Evolutionary conservation across 208 protist genomes (phyloP).

Genomic region (Trichomonas tenax): DNA sequence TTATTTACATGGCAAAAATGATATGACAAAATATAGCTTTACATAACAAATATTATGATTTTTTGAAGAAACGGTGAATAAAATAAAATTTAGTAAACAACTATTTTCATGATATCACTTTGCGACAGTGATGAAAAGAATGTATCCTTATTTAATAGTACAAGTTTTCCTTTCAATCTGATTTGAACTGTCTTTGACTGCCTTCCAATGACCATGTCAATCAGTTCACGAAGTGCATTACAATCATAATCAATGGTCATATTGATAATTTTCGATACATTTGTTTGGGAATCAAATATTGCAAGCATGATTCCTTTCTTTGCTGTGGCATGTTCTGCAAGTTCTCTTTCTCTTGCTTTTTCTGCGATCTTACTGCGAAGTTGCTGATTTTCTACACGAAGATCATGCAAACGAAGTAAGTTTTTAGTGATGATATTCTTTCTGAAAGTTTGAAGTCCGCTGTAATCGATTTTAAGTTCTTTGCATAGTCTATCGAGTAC

Average conservation of each 20-base stretch:
- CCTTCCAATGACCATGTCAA: background rate
- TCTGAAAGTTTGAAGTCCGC: background rate
- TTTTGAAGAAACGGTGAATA: too few relatives aligned
- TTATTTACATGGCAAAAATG: too few relatives aligned
- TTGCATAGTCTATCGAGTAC: background rate
- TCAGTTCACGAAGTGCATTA: background rate
- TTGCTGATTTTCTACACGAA: background rate
- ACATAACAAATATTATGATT: too few relatives aligned
- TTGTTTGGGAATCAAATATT: background rate
- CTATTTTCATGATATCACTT: background rate
- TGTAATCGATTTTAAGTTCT: background rate
- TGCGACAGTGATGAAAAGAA: background rate
- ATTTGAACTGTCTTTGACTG: background rate
- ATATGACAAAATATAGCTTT: too few relatives aligned
- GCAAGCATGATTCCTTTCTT: background rate
- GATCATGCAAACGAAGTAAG: background rate
- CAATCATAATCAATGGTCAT: background rate
- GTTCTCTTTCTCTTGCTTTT: background rate
- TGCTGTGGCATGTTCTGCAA: background rate
- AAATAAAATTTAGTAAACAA: background rate
- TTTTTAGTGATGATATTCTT: background rate
- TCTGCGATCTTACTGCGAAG: too few relatives aligned
- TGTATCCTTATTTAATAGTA: background rate
- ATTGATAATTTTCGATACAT: background rate
- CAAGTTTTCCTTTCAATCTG: background rate